phyloP scores from a whole-genome alignment of 805 yeast species.

The Maudiozyma saulgeensis region DNA sequence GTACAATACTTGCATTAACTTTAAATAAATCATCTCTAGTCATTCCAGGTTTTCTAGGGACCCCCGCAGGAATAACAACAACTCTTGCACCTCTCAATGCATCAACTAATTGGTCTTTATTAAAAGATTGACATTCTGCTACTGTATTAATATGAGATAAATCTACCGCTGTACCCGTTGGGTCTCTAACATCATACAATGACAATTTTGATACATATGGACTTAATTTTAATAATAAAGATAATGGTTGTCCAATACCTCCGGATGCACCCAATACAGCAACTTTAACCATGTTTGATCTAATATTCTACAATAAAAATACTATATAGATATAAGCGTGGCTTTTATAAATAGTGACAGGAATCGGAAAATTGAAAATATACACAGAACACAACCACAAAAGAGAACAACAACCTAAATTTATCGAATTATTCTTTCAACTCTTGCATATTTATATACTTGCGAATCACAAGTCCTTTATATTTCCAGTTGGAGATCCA shows the following conservation, averaged over 20 bases:
- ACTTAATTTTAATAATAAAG: conserved; percentile 77
- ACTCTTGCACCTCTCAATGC: conserved; percentile 69
- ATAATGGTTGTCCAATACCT: conserved; percentile 91
- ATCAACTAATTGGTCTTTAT: conserved; percentile 61
- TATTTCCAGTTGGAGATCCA: too few relatives aligned
- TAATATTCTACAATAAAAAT: too few relatives aligned
- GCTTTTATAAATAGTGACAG: too few relatives aligned
- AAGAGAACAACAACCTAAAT: too few relatives aligned
- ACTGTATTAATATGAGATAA: conserved; percentile 88
- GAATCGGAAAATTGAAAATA: too few relatives aligned
- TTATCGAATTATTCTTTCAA: too few relatives aligned
- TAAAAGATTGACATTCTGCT: conserved; percentile 77
- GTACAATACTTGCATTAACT: conserved; percentile 90
- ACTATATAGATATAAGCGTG: too few relatives aligned
- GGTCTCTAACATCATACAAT: conserved; percentile 81
- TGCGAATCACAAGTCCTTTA: too few relatives aligned
- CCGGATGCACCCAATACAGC: conserved; percentile 80
- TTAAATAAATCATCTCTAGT: conserved; percentile 94
- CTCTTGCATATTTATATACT: too few relatives aligned
- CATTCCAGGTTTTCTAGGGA: conserved; percentile 98
- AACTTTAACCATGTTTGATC: conserved; percentile 37
- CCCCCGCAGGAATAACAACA: conserved; percentile 93
- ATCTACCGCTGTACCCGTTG: conserved; percentile 96
- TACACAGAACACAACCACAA: too few relatives aligned
- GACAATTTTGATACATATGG: conserved; percentile 78